Base-by-base conservation (phyloP, 2,329 filamentous ascomycete genomes). In the Aureobasidium sp. region DNA sequence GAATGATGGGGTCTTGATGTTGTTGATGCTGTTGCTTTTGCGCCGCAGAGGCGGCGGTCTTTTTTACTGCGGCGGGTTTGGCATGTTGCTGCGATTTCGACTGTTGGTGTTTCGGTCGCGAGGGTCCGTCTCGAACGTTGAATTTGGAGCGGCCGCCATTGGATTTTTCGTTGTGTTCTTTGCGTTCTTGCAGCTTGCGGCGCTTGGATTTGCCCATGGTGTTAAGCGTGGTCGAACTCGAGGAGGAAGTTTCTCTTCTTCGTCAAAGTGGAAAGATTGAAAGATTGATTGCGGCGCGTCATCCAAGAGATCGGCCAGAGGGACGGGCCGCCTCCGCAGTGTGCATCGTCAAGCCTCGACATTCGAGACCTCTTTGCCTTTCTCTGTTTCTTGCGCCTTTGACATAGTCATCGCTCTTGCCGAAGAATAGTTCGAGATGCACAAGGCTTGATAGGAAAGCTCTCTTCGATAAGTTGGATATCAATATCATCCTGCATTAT, bases 1-100 rank as follows among this genome's bases (percentile, higher is more conserved):
- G 89, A 25, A 92, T 85, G 4, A 78, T 82, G 27, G 84, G 66
- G 74, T 74, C 66, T 70, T 65, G 52, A 27, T 67, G 65, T 27
- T 58, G 29, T 42, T 44, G 22, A 25, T 25, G 61, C 62, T 47
- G 39, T 52, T 48, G 60, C n/a, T 61, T 63, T 58, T 1, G 63
- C 17, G 45, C 7, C 17, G 45, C 7, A 12, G 52, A 11, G 1
- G 60, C 1, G 1, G 22, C 11, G 1, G 20, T 15, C 17, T 52
- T 51, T 22, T 45, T 59, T 3, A 22, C 14, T 37, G 48, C 8
- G 12, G 25, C 9, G 2, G 57, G 11, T 61, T 51, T 41, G 36
- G 36, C 31, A n/a, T 59, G 29, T 39, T 59, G 45, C 42, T 42
- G 44, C 22, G 57, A 25, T 51, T 48, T 37, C 20, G 42, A 37